These are phyloP conservation scores for Vigna reflexopilosa DNA, from an alignment of 306 rosid species.

Conservation along the genomic window DNA sequence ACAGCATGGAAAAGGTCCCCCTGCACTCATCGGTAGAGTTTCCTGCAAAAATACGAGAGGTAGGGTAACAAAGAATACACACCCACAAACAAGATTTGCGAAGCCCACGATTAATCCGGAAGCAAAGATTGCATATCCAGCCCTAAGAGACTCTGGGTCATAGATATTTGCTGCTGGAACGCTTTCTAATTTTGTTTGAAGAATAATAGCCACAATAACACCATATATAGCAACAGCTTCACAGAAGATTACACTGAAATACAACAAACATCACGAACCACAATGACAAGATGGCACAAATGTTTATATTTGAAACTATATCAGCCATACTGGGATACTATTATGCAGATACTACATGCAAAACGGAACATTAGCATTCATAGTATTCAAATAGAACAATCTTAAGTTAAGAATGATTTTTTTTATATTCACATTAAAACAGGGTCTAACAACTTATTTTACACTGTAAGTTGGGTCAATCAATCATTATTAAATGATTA, in stretches of 20 bases:
- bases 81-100: constrained; percentile 97
- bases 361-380: constrained; percentile 10
- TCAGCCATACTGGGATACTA: not conserved
- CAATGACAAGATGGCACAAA: constrained; percentile 32
- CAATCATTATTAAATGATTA: constrained; percentile 5
- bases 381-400: constrained; percentile 10
- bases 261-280: constrained; percentile 42
- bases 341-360: constrained; percentile 7
- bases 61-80: constrained; percentile 29
- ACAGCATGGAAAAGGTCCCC: constrained; percentile 10
- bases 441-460: constrained; percentile 26
- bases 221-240: constrained; percentile 99
- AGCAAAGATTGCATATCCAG: constrained; percentile 97
- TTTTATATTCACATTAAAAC: constrained; percentile 14
- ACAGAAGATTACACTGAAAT: constrained; percentile 92
- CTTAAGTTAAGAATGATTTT: not conserved
- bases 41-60: not conserved
- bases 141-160: constrained; percentile 84
- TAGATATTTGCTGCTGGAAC: constrained; percentile 69
- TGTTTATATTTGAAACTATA: constrained; percentile 22
- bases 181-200: constrained; percentile 95
- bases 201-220: constrained; percentile 95
- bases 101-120: constrained; percentile 98
- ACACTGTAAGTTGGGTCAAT: constrained; percentile 12
- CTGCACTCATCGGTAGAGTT: constrained; percentile 16